These are phyloP conservation scores for Boletus smithii DNA, from an alignment of 1,284 basidiomycete genomes.

Conservation along the genomic window DNA sequence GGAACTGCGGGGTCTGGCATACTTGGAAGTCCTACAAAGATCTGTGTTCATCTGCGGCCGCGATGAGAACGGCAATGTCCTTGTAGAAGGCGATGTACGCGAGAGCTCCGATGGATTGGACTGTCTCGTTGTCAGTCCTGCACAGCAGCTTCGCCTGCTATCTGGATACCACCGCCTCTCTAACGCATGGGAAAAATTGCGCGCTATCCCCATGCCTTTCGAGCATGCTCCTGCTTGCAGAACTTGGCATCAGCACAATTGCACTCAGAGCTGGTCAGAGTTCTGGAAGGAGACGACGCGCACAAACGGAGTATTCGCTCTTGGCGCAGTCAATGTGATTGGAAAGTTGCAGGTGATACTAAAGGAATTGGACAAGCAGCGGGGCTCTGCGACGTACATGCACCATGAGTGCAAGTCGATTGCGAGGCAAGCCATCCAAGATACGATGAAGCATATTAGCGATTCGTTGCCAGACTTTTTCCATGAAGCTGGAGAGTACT, in stretches of 20 bases:
- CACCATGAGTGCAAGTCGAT: slow-evolving; percentile 61
- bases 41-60: slow-evolving; percentile 42
- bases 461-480: slow-evolving; percentile 61
- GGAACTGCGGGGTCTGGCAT: slow-evolving; percentile 56
- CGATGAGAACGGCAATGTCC: slow-evolving; percentile 11
- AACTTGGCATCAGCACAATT: slow-evolving; percentile 66
- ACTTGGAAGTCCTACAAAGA: slow-evolving; percentile 66
- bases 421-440: slow-evolving; percentile 52
- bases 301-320: slow-evolving; percentile 51
- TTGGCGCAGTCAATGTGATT: slow-evolving; percentile 59
- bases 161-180: slow-evolving; percentile 65
- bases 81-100: slow-evolving; percentile 30
- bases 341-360: slow-evolving; percentile 56
- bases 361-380: slow-evolving; percentile 61
- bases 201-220: slow-evolving; percentile 50
- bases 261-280: slow-evolving; percentile 61
- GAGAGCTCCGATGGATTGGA: slow-evolving; percentile 39
- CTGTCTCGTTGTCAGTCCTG: slow-evolving; percentile 45
- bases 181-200: slow-evolving; percentile 58
- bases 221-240: slow-evolving; percentile 59
- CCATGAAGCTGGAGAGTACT: slow-evolving; percentile 36
- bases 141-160: slow-evolving; percentile 60
- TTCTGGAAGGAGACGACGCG: slow-evolving; percentile 70
- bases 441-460: slow-evolving; percentile 51
- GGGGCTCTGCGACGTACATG: slow-evolving; percentile 69